phyloP scores from a whole-genome alignment of 345 rosid species.

The Pistacia integerrima region DNA sequence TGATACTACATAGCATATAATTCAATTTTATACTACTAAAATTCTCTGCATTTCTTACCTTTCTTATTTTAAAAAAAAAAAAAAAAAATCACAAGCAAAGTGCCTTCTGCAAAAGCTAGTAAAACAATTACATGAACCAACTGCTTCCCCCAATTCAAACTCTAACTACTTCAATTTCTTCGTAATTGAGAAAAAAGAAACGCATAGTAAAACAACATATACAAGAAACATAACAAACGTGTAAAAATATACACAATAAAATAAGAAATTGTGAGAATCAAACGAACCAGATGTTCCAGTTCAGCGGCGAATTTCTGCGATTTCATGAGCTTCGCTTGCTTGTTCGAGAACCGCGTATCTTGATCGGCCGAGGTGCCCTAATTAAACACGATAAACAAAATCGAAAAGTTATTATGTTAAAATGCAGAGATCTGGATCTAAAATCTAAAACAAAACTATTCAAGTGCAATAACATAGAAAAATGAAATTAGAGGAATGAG shows the following conservation, averaged over 20 bases:
- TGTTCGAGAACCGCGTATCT: conserved; percentile 97
- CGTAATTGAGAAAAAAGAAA: not conserved
- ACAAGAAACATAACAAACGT: not conserved
- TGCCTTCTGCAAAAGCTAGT: not conserved
- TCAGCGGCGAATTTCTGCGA: conserved; percentile 92
- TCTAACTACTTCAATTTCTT: not conserved
- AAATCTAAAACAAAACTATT: not conserved
- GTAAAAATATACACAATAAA: not conserved
- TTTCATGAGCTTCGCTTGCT: conserved; percentile 91
- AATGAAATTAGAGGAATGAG: not conserved
- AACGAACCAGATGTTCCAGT: conserved; percentile 78
- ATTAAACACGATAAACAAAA: not conserved
- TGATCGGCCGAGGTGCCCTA: conserved; percentile 99
- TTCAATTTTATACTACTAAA: too few species aligned
- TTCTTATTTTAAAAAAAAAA: not conserved
- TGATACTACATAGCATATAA: not conserved
- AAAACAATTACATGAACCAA: not conserved
- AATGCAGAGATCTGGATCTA: conserved; percentile 35
- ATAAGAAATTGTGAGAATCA: conserved; percentile 17
- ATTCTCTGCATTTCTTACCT: too few species aligned
- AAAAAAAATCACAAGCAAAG: not conserved
- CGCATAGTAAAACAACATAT: not conserved
- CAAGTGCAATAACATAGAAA: not conserved
- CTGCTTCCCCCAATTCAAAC: conserved; percentile 1
- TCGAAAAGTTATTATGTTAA: not conserved